phyloP scores from a whole-genome alignment of 345 rosid genomes.

The Eucalyptus polybractea region DNA sequence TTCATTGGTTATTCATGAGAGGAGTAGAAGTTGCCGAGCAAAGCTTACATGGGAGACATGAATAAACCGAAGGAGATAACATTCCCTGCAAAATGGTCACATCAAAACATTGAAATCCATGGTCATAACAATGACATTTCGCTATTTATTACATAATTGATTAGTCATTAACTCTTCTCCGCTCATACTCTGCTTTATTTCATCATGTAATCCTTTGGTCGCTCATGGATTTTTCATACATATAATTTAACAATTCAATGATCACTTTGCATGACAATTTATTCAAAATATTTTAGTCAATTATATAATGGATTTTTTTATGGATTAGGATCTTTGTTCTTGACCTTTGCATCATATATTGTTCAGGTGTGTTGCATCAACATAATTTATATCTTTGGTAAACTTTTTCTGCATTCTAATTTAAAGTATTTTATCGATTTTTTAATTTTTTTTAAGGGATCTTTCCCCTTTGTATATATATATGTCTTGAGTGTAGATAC shows the following conservation, averaged over 20 bases:
- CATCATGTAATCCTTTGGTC: neutral
- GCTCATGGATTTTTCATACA: neutral
- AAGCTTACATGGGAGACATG: constrained; percentile 60
- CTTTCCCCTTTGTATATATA: neutral
- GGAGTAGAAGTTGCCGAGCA: neutral
- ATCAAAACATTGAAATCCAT: neutral
- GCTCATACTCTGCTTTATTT: neutral
- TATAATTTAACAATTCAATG: neutral
- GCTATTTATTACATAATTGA: neutral
- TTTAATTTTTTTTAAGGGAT: no score
- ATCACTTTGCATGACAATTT: neutral
- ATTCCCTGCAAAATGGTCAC: constrained; percentile 36
- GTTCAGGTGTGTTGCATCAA: neutral
- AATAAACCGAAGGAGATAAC: constrained; percentile 55
- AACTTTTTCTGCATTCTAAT: neutral
- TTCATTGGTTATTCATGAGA: neutral
- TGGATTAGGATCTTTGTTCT: neutral
- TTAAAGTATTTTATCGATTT: no score
- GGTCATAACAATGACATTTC: neutral
- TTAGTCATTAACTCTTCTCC: neutral
- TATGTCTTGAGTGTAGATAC: neutral
- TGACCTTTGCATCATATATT: neutral
- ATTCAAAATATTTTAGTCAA: neutral
- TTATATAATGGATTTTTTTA: neutral
- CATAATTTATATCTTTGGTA: neutral